phyloP scores from a whole-genome alignment of 352 stramenopile species.

The Pythium insidiosum region DNA sequence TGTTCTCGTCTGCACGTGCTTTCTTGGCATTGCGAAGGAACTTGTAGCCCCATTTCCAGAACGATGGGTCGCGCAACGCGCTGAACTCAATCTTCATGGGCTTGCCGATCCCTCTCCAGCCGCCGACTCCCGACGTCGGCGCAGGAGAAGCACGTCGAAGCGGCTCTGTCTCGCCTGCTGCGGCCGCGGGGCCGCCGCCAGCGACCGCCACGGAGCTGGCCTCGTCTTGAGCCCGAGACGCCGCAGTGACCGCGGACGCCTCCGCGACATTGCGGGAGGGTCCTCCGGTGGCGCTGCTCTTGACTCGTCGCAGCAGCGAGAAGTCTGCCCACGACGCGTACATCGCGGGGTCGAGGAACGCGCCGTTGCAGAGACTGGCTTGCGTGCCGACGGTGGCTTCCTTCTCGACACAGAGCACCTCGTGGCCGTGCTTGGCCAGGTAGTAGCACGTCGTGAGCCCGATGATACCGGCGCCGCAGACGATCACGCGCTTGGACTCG shows the following conservation, averaged over 20 bases:
- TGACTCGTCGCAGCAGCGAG: constrained; percentile 33
- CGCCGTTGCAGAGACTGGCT: constrained; percentile 73
- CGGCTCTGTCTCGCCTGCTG: constrained; percentile 14
- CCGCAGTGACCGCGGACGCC: constrained; percentile 2
- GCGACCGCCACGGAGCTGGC: constrained; percentile 24
- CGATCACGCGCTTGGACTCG: constrained; percentile 71
- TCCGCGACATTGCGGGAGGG: constrained; percentile 13
- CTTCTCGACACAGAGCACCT: constrained; percentile 83
- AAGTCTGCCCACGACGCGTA: constrained; percentile 81
- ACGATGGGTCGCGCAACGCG: constrained; percentile 69
- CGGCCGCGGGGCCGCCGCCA: constrained; percentile 24
- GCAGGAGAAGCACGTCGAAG: constrained; percentile 5
- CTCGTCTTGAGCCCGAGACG: constrained; percentile 1
- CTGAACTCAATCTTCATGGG: constrained; percentile 82
- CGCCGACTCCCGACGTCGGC: constrained; percentile 5
- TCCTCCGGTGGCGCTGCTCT: constrained; percentile 1
- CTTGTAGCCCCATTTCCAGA: constrained; percentile 84
- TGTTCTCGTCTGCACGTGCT: constrained; percentile 61
- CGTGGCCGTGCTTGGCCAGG: constrained; percentile 76
- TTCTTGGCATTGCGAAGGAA: constrained; percentile 84
- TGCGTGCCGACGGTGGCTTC: constrained; percentile 72
- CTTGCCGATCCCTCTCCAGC: constrained; percentile 35
- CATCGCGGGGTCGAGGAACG: constrained; percentile 74
- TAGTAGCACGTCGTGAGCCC: constrained; percentile 83
- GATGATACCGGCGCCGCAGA: constrained; percentile 81